Evolutionary conservation across 768 basidiomycete genomes (phyloP), one percentile per base, ranked within the genome.

Genomic region (Auricularia cornea): DNA sequence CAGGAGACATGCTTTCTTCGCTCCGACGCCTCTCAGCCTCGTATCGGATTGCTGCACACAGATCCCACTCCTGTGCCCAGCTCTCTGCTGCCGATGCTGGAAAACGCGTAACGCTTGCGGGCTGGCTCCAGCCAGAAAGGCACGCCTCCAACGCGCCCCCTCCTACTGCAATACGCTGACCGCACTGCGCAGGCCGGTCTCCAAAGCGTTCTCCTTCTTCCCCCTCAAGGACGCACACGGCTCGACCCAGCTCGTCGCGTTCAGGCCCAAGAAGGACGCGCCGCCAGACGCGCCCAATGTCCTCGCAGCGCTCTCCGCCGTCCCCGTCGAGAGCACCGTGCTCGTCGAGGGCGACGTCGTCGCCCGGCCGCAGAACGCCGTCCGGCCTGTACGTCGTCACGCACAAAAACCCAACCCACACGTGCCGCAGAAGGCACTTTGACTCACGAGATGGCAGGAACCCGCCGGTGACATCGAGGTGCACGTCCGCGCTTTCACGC

Each of bases 81-180:
- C 78, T 94, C 63, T 76, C 80, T 64, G 68, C 78, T 35, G 68
- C 72, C 29, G 77, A 85, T 70, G 82, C 76, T 60, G 89, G 86
- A 66, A 67, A 75, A 20, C 70, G 70, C 64, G 91, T 94, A 65
- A 80, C 88, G 64, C 78, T 98, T 38, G 80, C 88, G 28, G 94
- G 94, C 35, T 92, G 89, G 87, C 77, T 96, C 63, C 85, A 89
- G 68, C 83, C 86, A 62, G 88, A 87, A 76, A 84, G 93, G 92
- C 93, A 75, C 75, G 82, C 77, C 64, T 68, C 72, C 69, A 61
- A 62, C n/a, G n/a, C n/a, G n/a, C n/a, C n/a, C n/a, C n/a, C n/a
- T n/a, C n/a, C n/a, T n/a, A n/a, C n/a, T n/a, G n/a, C n/a, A n/a
- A n/a, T n/a, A n/a, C n/a, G n/a, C n/a, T n/a, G n/a, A n/a, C n/a